phyloP scores from a whole-genome alignment of 495 filamentous ascomycete species.

The Trichoderma erinaceum region DNA sequence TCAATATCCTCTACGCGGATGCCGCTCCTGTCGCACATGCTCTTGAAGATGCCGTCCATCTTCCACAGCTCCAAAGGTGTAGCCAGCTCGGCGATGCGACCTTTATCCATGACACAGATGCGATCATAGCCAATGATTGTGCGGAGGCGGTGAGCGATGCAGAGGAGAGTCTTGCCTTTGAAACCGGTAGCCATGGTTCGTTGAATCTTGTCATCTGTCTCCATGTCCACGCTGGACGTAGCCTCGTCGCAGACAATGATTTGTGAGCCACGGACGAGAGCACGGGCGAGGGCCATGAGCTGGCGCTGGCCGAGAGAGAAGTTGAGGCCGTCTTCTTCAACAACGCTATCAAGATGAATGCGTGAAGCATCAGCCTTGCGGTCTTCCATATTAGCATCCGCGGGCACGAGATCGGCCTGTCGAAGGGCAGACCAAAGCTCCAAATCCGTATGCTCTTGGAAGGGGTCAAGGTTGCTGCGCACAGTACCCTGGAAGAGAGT shows the following conservation, averaged over 20 bases:
- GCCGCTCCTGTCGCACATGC: constrained; percentile 89
- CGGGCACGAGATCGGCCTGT: constrained; percentile 67
- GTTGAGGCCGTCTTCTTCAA: constrained; percentile 94
- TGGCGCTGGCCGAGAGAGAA: constrained; percentile 96
- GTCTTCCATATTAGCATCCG: constrained; percentile 31
- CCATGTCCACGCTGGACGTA: constrained; percentile 87
- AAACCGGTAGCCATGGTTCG: constrained; percentile 82
- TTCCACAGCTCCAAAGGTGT: constrained; percentile 63
- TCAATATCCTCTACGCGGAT: constrained; percentile 70
- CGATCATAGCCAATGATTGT: constrained; percentile 94
- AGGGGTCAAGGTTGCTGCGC: constrained; percentile 86
- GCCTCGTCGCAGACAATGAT: constrained; percentile 98
- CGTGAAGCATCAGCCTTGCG: constrained; percentile 37
- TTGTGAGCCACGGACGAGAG: constrained; percentile 74
- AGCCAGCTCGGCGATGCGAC: constrained; percentile 78
- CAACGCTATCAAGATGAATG: constrained; percentile 73
- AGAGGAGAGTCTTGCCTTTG: constrained; percentile 80
- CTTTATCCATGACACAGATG: constrained; percentile 92
- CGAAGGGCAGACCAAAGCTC: constrained; percentile 83
- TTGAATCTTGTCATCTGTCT: constrained; percentile 95
- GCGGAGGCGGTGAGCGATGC: constrained; percentile 88
- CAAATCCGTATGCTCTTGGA: constrained; percentile 78
- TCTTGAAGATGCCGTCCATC: constrained; percentile 64
- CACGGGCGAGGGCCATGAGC: constrained; percentile 88
- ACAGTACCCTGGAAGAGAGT: constrained; percentile 92